phyloP scores from a whole-genome alignment of 345 rosid species.

The Lumnitzera racemosa region DNA sequence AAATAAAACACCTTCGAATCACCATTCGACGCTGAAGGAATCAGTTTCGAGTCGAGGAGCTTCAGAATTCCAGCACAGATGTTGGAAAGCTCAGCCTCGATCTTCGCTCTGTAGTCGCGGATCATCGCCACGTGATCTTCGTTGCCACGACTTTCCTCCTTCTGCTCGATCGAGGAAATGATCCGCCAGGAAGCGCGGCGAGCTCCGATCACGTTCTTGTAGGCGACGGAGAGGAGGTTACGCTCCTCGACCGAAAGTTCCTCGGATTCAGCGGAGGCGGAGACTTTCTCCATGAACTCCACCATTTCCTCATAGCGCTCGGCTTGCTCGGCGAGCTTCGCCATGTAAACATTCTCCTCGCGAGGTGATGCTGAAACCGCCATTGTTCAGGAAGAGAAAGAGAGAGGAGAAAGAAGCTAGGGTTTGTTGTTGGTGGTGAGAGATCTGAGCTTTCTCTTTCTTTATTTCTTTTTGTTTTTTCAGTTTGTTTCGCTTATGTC shows the following conservation, averaged over 20 bases:
- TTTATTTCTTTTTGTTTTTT: not conserved
- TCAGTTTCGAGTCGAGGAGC: conserved; percentile 62
- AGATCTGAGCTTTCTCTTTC: conserved; percentile 7
- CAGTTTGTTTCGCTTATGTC: not conserved
- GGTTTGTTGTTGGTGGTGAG: not conserved
- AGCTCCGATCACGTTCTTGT: conserved; percentile 96
- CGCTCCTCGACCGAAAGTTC: conserved; percentile 84
- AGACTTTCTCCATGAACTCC: conserved; percentile 83
- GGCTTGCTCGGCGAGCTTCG: conserved; percentile 92
- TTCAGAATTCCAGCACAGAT: conserved; percentile 83
- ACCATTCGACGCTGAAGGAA: conserved; percentile 61
- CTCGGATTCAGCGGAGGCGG: conserved; percentile 43
- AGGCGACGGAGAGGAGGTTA: conserved; percentile 92
- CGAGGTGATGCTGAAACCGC: conserved; percentile 39
- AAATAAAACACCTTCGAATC: conserved; percentile 85
- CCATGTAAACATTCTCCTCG: conserved; percentile 83
- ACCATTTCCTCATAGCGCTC: conserved; percentile 98
- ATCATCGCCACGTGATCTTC: conserved; percentile 74
- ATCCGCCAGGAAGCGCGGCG: conserved; percentile 90
- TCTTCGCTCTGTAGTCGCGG: conserved; percentile 77
- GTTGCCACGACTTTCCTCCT: conserved; percentile 89
- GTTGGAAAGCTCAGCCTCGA: conserved; percentile 65
- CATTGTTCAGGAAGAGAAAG: conserved; percentile 11
- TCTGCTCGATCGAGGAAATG: conserved; percentile 85
- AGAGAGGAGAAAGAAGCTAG: conserved; percentile 1